phyloP scores from a whole-genome alignment of 805 yeast species.

The Candida germanica region DNA sequence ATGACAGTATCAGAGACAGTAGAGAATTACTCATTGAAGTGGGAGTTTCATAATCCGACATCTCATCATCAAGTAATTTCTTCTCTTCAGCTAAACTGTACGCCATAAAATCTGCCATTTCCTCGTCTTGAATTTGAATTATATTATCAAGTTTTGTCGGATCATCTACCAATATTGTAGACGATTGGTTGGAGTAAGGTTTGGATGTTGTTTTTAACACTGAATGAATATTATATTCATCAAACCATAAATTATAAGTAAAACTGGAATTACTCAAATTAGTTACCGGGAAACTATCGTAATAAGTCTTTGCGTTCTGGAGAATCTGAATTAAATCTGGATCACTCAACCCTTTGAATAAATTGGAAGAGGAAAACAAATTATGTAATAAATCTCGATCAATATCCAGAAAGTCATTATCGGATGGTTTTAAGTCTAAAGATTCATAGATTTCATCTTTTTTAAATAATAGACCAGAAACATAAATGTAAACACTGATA shows the following conservation, averaged over 20 bases:
- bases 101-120: slow-evolving; percentile 24
- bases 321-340: slow-evolving; percentile 24
- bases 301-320: slow-evolving; percentile 22
- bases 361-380: slow-evolving; percentile 28
- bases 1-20: slow-evolving; percentile 34
- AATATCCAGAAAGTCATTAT: slow-evolving; percentile 15
- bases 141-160: slow-evolving; percentile 13
- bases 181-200: slow-evolving; percentile 3
- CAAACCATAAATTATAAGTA: slow-evolving; percentile 34
- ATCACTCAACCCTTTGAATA: slow-evolving; percentile 29
- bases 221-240: slow-evolving; percentile 29
- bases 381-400: slow-evolving; percentile 37
- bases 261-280: slow-evolving; percentile 15
- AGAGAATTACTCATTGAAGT: slow-evolving; percentile 12
- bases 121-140: slow-evolving; percentile 28
- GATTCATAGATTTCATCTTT: slow-evolving; percentile 41
- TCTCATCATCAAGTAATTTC: slow-evolving; percentile 23
- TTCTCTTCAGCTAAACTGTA: slow-evolving; percentile 25
- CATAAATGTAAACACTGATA: slow-evolving; percentile 59
- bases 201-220: slow-evolving; percentile 34
- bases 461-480: slow-evolving; percentile 46
- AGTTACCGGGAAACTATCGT: slow-evolving; percentile 23
- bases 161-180: slow-evolving; percentile 9
- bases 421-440: slow-evolving; percentile 13
- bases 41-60: slow-evolving; percentile 10